Evolutionary conservation across 352 stramenopile genomes (phyloP), one percentile per base, ranked within the genome.

Genomic region (Elongisporangium prolatum): DNA sequence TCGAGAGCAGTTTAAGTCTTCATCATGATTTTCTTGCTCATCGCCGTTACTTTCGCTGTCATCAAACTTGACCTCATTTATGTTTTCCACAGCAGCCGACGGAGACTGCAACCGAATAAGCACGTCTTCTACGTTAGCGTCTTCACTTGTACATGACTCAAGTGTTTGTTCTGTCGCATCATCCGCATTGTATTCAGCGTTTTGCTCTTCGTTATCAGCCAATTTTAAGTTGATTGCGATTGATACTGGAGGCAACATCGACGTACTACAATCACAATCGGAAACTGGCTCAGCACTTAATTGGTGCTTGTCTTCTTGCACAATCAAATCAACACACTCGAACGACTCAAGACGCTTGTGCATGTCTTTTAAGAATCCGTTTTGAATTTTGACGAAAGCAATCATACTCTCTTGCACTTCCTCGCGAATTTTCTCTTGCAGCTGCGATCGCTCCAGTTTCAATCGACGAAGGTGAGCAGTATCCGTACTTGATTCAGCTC

Each of bases 351-450:
- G 50, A n/a, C 66, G 55, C n/a, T 65, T 54, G n/a, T 75, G 60
- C 21, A 88, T 64, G 9, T 58, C 28, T 1, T 61, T 56, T 48
- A 89, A 28, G 54, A 88, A 61, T 25, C 77, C 64, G 44, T 72
- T 75, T 50, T 89, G 77, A 3, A 86, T 59, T 9, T 61, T 62
- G 21, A 91, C 49, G 2, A 89, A 65, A 13, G 81, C 61, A 11
- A 52, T 57, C 55, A 88, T 75, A 57, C 79, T 89, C 24, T 63
- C 70, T 28, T 88, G 69, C 2, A 89, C 74, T n/a, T 89, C 73
- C 0, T 11, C 18, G 4, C 70, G 57, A 10, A 91, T 50, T 38
- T 69, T 76, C 14, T 57, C 44, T 17, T 87, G 69, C 53, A 91
- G 61, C 5, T 51, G 57, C 14, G 79, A 64, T 10, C 81, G 75